Evolutionary conservation across 2,329 filamentous ascomycete genomes (phyloP), one percentile per base, ranked within the genome.

Genomic region (Teratosphaeria gauchensis): DNA sequence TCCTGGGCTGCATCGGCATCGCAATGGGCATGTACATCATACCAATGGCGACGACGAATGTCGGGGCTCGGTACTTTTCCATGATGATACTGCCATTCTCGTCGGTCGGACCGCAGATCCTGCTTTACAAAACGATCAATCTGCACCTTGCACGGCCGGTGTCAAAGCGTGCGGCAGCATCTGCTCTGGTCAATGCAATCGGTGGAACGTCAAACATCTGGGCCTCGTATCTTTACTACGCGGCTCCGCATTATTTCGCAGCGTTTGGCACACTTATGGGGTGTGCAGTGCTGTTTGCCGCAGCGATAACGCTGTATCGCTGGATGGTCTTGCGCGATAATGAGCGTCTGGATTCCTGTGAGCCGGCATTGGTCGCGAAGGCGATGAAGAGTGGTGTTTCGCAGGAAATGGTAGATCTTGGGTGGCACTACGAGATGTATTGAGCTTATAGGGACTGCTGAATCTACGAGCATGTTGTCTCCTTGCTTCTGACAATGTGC

Each of bases 11-110:
- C 35, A 42, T 84, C 51, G 59, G 75, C 51, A 73, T 80, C 51
- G 82, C 82, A n/a, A 68, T 83, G 1, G 64, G 80, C 8, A 82
- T 82, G 21, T 84, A 84, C 70, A 66, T 84, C 68, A 84, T 85
- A 65, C 79, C 77, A 72, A 84, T 84, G 79, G 77, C 78, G 2
- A 84, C 82, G 0, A 68, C 77, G 30, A 82, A 82, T 64, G 71
- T 77, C 1, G 81, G 80, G 1, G 82, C 80, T 6, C 81, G 83
- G 56, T 85, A 85, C 69, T 69, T 84, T 4, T 82, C 82, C 1
- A 77, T 85, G 16, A 85, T 85, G 73, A 74, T 85, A 2, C 35
- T 16, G n/a, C 7, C 35, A 16, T 42, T 42, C 35, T 42, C 35
- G n/a, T 42, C 12, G 14, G 35, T 42, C n/a, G 35, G 35, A 42